These are phyloP conservation scores for Simplicillium sp. DNA, from an alignment of 2,329 filamentous ascomycete species.

Conservation along the genomic window DNA sequence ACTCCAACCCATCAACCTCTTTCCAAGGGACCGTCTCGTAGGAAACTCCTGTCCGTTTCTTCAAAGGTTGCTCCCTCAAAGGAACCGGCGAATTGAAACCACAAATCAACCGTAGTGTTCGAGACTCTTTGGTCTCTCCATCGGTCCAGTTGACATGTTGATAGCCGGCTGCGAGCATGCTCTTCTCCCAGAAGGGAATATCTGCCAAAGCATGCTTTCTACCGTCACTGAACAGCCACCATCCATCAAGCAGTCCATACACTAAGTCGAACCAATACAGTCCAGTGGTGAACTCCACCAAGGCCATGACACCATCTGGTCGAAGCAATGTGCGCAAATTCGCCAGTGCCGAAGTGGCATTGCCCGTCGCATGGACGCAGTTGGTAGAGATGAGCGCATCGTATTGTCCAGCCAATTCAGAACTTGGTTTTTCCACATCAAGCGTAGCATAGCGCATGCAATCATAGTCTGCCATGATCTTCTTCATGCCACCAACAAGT, in stretches of 20 bases:
- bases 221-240: slow-evolving; percentile 22
- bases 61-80: too few relatives aligned
- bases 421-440: background rate
- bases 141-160: slow-evolving; percentile 15
- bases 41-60: too few relatives aligned
- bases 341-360: background rate
- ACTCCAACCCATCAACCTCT: slow-evolving; percentile 1
- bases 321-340: slow-evolving; percentile 15
- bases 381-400: background rate
- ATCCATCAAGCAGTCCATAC: slow-evolving; percentile 24
- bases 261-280: slow-evolving; percentile 20
- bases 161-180: slow-evolving; percentile 12
- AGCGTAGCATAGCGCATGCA: background rate
- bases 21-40: slow-evolving; percentile 4
- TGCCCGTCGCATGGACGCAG: slow-evolving; percentile 4
- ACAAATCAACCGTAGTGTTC: slow-evolving; percentile 15
- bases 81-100: slow-evolving; percentile 7
- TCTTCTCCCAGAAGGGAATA: slow-evolving; percentile 13
- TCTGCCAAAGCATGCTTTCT: slow-evolving; percentile 12
- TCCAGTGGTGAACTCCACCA: slow-evolving; percentile 19
- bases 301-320: slow-evolving; percentile 16
- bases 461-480: background rate
- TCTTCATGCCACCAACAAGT: background rate
- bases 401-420: too few relatives aligned
- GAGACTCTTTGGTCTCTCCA: slow-evolving; percentile 12